A percentile compares a stretch with the other conserved stretches of the same genome.
Evolutionary conservation across 306 rosid genomes (phyloP).

Genomic region (Gastrolobium villosum): DNA sequence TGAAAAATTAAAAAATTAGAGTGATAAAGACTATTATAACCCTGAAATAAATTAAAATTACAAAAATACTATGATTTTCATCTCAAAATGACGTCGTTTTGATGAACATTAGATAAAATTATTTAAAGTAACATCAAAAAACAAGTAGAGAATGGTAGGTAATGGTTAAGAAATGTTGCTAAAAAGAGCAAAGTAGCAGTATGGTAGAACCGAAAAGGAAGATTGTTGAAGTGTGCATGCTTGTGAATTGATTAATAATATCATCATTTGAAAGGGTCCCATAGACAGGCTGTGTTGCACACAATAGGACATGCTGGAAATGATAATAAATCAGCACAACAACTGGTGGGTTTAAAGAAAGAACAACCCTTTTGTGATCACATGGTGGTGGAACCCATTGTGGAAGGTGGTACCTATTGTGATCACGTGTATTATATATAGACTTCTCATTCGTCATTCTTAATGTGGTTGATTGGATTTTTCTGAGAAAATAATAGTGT

Average conservation of each 20-base stretch:
- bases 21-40: no score
- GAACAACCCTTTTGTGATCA: slow-evolving; percentile 31
- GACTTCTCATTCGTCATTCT: not conserved
- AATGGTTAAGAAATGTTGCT: slow-evolving; percentile 36
- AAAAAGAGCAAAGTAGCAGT: slow-evolving; percentile 13
- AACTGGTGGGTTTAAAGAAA: slow-evolving; percentile 17
- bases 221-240: slow-evolving; percentile 21
- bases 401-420: not conserved
- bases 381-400: slow-evolving; percentile 52
- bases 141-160: slow-evolving; percentile 37
- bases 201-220: slow-evolving; percentile 3
- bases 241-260: slow-evolving; percentile 12
- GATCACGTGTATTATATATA: not conserved
- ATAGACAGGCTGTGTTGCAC: not conserved
- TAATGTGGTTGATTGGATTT: no score
- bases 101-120: no score
- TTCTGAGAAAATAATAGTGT: not conserved
- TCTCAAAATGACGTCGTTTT: no score
- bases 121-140: no score
- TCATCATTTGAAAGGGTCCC: slow-evolving; percentile 44
- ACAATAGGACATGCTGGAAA: slow-evolving; percentile 21
- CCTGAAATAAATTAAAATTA: no score
- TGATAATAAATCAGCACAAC: slow-evolving; percentile 10
- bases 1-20: no score
- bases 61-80: no score